Percentiles rank a stretch among this genome's conserved stretches.
phyloP scores from a whole-genome alignment of 2,329 filamentous ascomycete species.

The Colletotrichum sp. region DNA sequence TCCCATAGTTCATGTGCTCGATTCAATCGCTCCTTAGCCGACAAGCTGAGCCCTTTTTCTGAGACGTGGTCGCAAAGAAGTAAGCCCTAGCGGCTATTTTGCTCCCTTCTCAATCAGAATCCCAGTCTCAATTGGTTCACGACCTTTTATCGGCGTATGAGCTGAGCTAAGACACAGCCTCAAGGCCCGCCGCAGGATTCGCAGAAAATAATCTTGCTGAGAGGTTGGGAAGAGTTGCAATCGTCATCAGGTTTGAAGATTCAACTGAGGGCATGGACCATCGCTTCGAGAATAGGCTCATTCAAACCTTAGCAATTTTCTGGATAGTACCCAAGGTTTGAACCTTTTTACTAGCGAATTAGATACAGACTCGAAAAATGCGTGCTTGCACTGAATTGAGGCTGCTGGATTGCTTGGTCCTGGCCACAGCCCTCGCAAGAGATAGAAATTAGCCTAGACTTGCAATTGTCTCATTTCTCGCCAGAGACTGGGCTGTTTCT shows the following conservation, averaged over 20 bases:
- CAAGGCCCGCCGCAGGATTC: neutral
- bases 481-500: neutral
- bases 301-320: neutral
- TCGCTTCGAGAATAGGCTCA: neutral
- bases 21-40: neutral
- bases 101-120: neutral
- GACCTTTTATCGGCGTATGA: neutral
- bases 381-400: neutral
- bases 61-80: neutral
- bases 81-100: neutral
- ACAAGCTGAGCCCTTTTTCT: neutral
- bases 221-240: neutral
- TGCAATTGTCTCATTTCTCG: neutral
- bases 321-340: no score
- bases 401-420: neutral
- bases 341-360: neutral
- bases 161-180: neutral
- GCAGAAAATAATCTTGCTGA: rapidly evolving
- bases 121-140: neutral
- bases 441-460: neutral
- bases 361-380: neutral
- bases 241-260: no score
- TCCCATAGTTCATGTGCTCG: neutral
- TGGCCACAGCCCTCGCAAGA: neutral
- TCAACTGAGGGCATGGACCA: no score